Percentiles rank a stretch among this genome's conserved stretches.
Conservation (phyloP, 768 basidiomycete species). For the Pisolithus marmoratus region DNA sequence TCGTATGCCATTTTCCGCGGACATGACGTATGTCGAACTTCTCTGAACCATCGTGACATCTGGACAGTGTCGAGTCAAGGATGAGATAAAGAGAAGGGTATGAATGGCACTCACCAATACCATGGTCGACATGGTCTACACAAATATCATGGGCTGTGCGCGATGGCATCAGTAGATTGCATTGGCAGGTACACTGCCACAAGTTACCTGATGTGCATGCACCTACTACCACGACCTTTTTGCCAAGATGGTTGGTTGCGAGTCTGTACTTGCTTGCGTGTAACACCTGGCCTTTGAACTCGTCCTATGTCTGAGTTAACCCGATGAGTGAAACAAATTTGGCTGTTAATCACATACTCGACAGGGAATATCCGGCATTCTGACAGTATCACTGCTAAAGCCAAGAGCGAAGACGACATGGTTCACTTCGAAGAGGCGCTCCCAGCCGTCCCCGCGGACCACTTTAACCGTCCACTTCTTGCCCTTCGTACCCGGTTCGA, state of each 20-base stretch:
- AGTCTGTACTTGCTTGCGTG: constrained; percentile 50
- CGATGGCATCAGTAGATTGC: constrained; percentile 15
- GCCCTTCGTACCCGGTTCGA: constrained; percentile 29
- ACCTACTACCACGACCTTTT: constrained; percentile 62
- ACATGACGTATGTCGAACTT: constrained; percentile 43
- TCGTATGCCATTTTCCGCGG: constrained; percentile 32
- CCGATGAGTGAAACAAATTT: not conserved
- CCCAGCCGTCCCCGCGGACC: constrained; percentile 20
- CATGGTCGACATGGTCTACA: constrained; percentile 36
- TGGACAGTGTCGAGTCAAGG: constrained; percentile 11
- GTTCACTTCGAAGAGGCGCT: constrained; percentile 32
- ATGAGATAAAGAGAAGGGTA: not conserved
- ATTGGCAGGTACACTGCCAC: constrained; percentile 16
- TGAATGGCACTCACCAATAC: constrained; percentile 22
- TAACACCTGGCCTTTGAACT: constrained; percentile 47
- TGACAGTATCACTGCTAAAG: constrained; percentile 1
- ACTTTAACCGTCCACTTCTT: constrained; percentile 38
- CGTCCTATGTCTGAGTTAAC: constrained; percentile 26
- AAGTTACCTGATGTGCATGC: constrained; percentile 53
- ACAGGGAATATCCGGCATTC: constrained; percentile 40
- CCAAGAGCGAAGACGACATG: constrained; percentile 43
- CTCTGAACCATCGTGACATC: constrained; percentile 60
- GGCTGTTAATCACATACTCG: constrained; percentile 22
- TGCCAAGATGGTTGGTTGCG: constrained; percentile 46
- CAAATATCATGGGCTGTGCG: constrained; percentile 40